Evolutionary conservation across 495 filamentous ascomycete species (phyloP).

Genomic region (Talaromyces borbonicus): DNA sequence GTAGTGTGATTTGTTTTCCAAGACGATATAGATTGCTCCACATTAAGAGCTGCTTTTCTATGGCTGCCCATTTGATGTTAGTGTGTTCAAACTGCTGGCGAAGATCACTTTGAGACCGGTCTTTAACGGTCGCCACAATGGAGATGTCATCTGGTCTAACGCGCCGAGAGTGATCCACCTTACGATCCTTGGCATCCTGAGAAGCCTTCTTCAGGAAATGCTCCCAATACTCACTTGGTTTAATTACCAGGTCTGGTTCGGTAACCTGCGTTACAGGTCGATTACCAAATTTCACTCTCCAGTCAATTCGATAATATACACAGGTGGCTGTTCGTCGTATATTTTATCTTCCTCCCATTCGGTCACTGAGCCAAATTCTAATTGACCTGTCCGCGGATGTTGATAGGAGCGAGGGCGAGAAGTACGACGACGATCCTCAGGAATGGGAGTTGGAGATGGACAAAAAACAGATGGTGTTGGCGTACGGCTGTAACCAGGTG

Average conservation of each 20-base stretch:
- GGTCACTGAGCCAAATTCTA: too few relatives aligned
- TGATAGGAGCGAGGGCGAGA: too few relatives aligned
- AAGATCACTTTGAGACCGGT: constrained; percentile 17
- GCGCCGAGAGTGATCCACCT: constrained; percentile 6
- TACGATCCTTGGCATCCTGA: constrained; percentile 10
- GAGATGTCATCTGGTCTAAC: constrained; percentile 15
- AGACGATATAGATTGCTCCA: neutral
- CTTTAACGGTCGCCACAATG: constrained; percentile 14
- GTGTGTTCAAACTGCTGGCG: constrained; percentile 13
- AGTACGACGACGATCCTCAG: too few relatives aligned
- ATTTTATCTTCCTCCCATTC: too few relatives aligned
- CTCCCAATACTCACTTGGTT: constrained; percentile 20
- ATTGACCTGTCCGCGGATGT: too few relatives aligned
- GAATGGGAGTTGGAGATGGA: too few relatives aligned
- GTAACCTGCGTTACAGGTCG: constrained; percentile 21
- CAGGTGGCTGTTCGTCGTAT: too few relatives aligned
- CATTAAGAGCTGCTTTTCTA: constrained; percentile 13
- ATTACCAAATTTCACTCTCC: constrained; percentile 25
- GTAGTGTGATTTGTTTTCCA: constrained; percentile 9
- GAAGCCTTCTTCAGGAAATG: constrained; percentile 9
- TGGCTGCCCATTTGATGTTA: constrained; percentile 15
- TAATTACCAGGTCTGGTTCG: constrained; percentile 18
- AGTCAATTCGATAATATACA: constrained; percentile 30
- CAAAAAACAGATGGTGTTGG: too few relatives aligned
- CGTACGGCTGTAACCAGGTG: too few relatives aligned